Evolutionary conservation across 1,139 yeast genomes (phyloP).

Genomic region (Geotrichum restrictum): DNA sequence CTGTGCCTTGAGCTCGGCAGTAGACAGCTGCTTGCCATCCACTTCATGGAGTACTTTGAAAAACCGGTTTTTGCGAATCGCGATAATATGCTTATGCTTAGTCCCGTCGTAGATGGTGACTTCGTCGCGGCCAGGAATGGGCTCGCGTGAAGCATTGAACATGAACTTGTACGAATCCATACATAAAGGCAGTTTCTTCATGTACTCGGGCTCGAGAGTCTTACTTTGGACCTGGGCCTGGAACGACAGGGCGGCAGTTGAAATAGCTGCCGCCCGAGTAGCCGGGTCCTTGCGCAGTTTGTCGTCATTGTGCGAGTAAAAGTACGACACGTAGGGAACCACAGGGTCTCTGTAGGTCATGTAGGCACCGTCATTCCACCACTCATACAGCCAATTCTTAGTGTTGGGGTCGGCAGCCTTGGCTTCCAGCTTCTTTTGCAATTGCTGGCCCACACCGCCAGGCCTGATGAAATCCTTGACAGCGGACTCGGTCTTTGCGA

Average conservation of each 20-base stretch:
- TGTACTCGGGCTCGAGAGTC: slow-evolving; percentile 64
- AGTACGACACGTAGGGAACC: slow-evolving; percentile 89
- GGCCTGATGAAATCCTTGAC: slow-evolving; percentile 63
- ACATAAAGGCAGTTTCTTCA: slow-evolving; percentile 79
- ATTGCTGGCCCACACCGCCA: slow-evolving; percentile 60
- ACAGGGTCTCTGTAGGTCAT: slow-evolving; percentile 89
- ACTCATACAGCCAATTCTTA: slow-evolving; percentile 86
- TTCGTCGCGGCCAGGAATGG: slow-evolving; percentile 47
- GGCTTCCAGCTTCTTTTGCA: slow-evolving; percentile 62
- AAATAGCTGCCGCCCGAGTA: slow-evolving; percentile 64
- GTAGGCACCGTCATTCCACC: slow-evolving; percentile 95
- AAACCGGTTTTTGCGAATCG: slow-evolving; percentile 72
- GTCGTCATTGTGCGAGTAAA: slow-evolving; percentile 74
- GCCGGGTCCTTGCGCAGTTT: slow-evolving; percentile 59
- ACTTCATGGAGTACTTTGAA: slow-evolving; percentile 64
- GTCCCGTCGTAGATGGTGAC: slow-evolving; percentile 42
- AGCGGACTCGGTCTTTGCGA: slow-evolving; percentile 51
- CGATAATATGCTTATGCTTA: slow-evolving; percentile 68
- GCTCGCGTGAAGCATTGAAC: slow-evolving; percentile 87
- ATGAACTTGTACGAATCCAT: slow-evolving; percentile 89
- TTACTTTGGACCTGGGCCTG: slow-evolving; percentile 39
- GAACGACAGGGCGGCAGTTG: slow-evolving; percentile 42
- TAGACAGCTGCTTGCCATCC: slow-evolving; percentile 53
- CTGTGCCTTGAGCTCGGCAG: slow-evolving; percentile 63
- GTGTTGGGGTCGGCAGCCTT: slow-evolving; percentile 53